These are phyloP conservation scores for Nasturtium officinale DNA, from an alignment of 345 rosid genomes.

Conservation along the genomic window DNA sequence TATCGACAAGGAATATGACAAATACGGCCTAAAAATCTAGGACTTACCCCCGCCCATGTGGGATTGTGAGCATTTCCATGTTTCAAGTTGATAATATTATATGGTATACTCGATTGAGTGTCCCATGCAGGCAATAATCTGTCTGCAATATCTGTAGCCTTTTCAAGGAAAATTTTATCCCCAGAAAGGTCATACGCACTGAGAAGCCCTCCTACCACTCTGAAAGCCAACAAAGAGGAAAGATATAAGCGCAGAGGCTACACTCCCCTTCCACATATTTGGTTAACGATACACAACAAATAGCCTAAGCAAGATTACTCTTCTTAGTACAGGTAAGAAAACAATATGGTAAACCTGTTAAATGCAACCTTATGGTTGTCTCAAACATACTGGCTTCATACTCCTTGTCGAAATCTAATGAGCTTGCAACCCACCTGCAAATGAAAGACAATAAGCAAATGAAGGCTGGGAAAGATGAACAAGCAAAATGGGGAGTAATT, in stretches of 20 bases:
- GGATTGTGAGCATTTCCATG: constrained; percentile 81
- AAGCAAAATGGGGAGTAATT: not conserved
- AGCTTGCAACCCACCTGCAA: constrained; percentile 92
- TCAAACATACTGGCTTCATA: constrained; percentile 94
- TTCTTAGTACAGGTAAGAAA: constrained; percentile 37
- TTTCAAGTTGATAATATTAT: constrained; percentile 77
- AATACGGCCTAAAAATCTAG: not conserved
- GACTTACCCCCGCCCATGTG: constrained; percentile 92
- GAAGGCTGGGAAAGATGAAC: constrained; percentile 15
- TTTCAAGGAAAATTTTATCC: constrained; percentile 82
- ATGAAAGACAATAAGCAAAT: constrained; percentile 26
- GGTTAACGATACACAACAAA: constrained; percentile 3
- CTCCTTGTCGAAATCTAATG: constrained; percentile 89
- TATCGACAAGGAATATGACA: not conserved
- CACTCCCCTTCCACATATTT: not conserved
- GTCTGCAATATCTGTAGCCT: constrained; percentile 93
- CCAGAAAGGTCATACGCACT: constrained; percentile 94
- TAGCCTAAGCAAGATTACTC: constrained; percentile 36
- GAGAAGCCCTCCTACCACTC: constrained; percentile 99
- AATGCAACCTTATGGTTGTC: constrained; percentile 99
- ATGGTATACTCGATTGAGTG: constrained; percentile 81
- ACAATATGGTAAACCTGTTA: constrained; percentile 70
- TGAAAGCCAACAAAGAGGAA: constrained; percentile 45
- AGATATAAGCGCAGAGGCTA: constrained; percentile 8
- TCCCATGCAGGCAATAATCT: constrained; percentile 96